Evolutionary conservation across 2,329 filamentous ascomycete genomes (phyloP), one percentile per base, ranked within the genome.

Genomic region (Penicillium sp.): DNA sequence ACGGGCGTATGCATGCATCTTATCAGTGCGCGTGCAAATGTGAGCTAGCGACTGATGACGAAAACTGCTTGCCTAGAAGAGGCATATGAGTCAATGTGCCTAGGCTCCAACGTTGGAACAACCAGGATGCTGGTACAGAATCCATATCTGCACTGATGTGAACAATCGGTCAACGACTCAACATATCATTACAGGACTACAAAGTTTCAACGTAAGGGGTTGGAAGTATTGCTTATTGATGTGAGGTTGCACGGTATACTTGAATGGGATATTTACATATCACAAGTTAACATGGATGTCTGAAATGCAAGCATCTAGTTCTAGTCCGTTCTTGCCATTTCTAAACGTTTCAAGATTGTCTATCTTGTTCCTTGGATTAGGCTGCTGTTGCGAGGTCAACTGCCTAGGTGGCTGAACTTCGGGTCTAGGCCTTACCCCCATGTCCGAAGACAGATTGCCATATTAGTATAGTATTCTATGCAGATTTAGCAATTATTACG

Each of bases 271-370:
- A 33, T 23, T 12, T 47, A 47, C 29, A 15, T 23, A 47, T 47
- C 44, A 47, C 44, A 47, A 33, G 23, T 12, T 25, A 6, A 44
- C 42, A 44, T 44, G 42, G 42, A 44, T 44, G 42, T 44, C 25
- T 44, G 15, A 40, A 12, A 40, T 22, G 18, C 18, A 37, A 7
- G 9, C 18, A 22, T 22, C 9, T 40, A 9, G 7, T 12, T 12
- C 6, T 15, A 15, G 5, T 4, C 12, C 0, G 31, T 35, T n/a
- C 31, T 35, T 35, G 3, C 15, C 11, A 14, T 15, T 14, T 31
- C 29, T 31, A 70, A 94, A 2, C 95, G 95, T 67, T 91, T 91
- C 9, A 96, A 96, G 70, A 85, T 88, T 1, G 94, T 37, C 18
- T 18, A 18, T 18, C 8, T 18, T 18, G n/a, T 18, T 18, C n/a